Conservation (phyloP, 257 asterid species). For the Haberlea rhodopensis region DNA sequence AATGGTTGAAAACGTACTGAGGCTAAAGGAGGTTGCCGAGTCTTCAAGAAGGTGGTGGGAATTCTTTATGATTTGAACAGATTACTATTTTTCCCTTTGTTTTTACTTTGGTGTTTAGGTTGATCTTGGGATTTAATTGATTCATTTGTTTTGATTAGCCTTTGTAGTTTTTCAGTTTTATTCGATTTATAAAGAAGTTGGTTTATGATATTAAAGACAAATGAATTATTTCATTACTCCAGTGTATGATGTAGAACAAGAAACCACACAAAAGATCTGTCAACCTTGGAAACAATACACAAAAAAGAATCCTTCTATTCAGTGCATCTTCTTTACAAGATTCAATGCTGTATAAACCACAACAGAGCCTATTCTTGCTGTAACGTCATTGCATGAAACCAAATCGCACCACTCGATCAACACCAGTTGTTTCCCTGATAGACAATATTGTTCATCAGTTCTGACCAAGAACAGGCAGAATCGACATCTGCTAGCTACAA, state of each 20-base stretch:
- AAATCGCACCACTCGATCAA: not conserved
- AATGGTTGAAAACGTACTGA: slow-evolving; percentile 36
- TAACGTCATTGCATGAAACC: not conserved
- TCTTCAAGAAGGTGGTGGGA: slow-evolving; percentile 51
- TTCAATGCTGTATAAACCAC: not conserved
- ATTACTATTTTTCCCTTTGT: slow-evolving; percentile 4
- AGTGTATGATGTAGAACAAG: not conserved
- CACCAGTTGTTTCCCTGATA: not conserved
- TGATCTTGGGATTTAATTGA: slow-evolving; percentile 20
- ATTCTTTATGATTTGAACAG: slow-evolving; percentile 34
- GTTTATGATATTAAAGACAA: not conserved
- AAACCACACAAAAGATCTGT: not conserved
- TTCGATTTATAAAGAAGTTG: not conserved
- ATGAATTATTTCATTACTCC: not conserved
- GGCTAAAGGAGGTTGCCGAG: slow-evolving; percentile 47
- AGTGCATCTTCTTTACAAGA: not conserved
- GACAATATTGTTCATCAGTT: too few relatives aligned
- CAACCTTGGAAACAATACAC: not conserved
- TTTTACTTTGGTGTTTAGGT: slow-evolving; percentile 10
- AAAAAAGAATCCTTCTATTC: too few relatives aligned
- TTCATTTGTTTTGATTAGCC: slow-evolving; percentile 14
- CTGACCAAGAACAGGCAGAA: not conserved
- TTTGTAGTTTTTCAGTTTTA: not conserved
- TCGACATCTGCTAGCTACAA: not conserved
- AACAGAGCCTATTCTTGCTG: not conserved